phyloP scores from a whole-genome alignment of 1,139 yeast genomes.

The Geotrichum reessii region DNA sequence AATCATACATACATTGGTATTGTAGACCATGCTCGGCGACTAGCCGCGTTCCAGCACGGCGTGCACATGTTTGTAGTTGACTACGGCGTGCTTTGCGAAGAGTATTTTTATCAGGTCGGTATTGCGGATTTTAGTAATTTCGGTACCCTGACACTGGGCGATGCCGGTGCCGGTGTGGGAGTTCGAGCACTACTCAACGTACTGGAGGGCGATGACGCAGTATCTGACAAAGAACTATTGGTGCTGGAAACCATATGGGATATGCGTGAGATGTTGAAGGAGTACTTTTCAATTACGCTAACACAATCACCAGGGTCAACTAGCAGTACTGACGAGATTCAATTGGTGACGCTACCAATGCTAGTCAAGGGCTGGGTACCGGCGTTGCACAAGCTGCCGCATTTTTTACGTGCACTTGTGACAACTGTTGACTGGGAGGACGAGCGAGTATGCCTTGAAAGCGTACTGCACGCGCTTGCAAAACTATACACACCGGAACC shows the following conservation, averaged over 20 bases:
- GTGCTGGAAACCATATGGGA: conserved; percentile 21
- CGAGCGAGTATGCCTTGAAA: conserved; percentile 63
- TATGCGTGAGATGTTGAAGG: conserved; percentile 62
- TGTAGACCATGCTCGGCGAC: conserved; percentile 62
- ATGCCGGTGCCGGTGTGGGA: conserved; percentile 24
- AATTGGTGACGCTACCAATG: neutral
- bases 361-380: conserved; percentile 56
- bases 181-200: conserved; percentile 19
- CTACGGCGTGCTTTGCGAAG: conserved; percentile 59
- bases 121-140: conserved; percentile 75
- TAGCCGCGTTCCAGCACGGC: conserved; percentile 79
- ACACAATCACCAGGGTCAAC: conserved; percentile 13
- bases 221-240: neutral
- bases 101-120: conserved; percentile 76
- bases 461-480: conserved; percentile 63
- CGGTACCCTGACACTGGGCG: conserved; percentile 49
- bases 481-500: conserved; percentile 68
- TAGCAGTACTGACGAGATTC: no score
- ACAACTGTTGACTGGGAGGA: conserved; percentile 53
- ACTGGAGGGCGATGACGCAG: conserved; percentile 11
- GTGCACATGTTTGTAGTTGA: conserved; percentile 73
- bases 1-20: conserved; percentile 76
- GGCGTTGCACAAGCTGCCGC: conserved; percentile 55
- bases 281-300: conserved; percentile 61
- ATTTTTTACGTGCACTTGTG: conserved; percentile 59